A percentile compares a stretch with the other conserved stretches of the same genome.
These are phyloP conservation scores for Leccinum griseonigrum DNA, from an alignment of 1,284 basidiomycete genomes.

Conservation along the genomic window DNA sequence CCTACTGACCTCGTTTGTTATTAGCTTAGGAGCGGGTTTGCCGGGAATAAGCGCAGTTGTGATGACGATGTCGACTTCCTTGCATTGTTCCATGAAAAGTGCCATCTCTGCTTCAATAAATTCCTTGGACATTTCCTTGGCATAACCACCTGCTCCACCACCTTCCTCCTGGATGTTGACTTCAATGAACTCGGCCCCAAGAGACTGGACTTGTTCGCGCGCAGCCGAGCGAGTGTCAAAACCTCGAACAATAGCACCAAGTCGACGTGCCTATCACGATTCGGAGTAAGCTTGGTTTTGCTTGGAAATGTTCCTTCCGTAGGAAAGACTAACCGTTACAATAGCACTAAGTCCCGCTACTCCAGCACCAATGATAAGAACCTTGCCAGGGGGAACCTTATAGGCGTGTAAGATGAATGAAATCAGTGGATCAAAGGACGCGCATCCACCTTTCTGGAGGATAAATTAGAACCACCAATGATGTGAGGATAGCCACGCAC, in stretches of 20 bases:
- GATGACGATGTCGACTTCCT: conserved; percentile 83
- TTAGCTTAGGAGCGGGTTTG: conserved; percentile 78
- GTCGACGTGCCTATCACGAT: conserved; percentile 58
- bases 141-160: conserved; percentile 77
- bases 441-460: conserved; percentile 24
- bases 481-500: conserved; percentile 24
- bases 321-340: conserved; percentile 54
- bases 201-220: conserved; percentile 82
- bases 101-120: conserved; percentile 89
- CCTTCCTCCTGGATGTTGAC: conserved; percentile 78
- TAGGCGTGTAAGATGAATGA: conserved; percentile 17
- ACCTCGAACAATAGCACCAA: conserved; percentile 83
- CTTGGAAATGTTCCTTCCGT: neutral
- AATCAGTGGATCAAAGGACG: neutral
- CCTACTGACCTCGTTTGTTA: conserved; percentile 57
- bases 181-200: conserved; percentile 84
- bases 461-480: conserved; percentile 7
- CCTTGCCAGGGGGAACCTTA: conserved; percentile 82
- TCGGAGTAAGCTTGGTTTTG: conserved; percentile 5
- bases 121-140: conserved; percentile 89
- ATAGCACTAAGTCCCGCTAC: conserved; percentile 86
- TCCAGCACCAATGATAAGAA: conserved; percentile 82
- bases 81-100: conserved; percentile 80
- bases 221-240: conserved; percentile 83
- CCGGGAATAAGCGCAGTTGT: conserved; percentile 85